Conservation (phyloP, 495 filamentous ascomycete genomes). For the Hypoxylon subgilvum region DNA sequence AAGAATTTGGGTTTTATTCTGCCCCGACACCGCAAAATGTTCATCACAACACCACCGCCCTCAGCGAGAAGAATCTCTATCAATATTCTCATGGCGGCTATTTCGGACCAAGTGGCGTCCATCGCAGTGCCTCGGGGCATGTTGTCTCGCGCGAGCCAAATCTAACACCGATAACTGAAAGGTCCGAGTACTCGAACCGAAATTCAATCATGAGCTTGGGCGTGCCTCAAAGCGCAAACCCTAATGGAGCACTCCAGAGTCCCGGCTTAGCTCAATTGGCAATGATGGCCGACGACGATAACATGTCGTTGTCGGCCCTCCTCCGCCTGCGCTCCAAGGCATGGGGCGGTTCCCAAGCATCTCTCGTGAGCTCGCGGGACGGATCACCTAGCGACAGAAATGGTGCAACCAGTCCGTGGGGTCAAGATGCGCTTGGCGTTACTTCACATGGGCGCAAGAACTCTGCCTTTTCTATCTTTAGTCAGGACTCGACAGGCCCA, state of each 20-base stretch:
- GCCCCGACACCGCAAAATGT: conserved; percentile 52
- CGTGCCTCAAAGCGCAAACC: conserved; percentile 57
- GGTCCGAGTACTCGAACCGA: conserved; percentile 92
- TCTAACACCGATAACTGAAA: conserved; percentile 93
- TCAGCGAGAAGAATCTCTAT: conserved; percentile 50
- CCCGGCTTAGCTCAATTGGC: conserved; percentile 76
- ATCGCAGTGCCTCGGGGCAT: conserved; percentile 70
- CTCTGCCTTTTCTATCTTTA: conserved; percentile 50
- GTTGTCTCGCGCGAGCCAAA: conserved; percentile 82
- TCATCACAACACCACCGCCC: conserved; percentile 38
- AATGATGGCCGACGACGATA: conserved; percentile 70
- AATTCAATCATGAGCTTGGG: conserved; percentile 82
- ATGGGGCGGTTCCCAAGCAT: conserved; percentile 81
- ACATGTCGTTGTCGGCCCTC: conserved; percentile 71
- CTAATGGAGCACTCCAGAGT: conserved; percentile 50
- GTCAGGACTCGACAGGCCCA: conserved; percentile 46
- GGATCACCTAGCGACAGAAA: conserved; percentile 60
- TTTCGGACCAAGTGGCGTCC: conserved; percentile 76
- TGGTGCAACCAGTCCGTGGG: conserved; percentile 40
- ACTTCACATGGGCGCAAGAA: conserved; percentile 45
- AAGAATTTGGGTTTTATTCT: conserved; percentile 98
- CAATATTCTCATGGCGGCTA: conserved; percentile 84
- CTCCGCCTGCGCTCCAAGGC: conserved; percentile 74
- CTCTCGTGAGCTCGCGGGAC: conserved; percentile 66
- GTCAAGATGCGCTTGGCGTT: conserved; percentile 33